Evolutionary conservation across 2,329 filamentous ascomycete genomes (phyloP).

Genomic region (Stemphylium vesicarium): DNA sequence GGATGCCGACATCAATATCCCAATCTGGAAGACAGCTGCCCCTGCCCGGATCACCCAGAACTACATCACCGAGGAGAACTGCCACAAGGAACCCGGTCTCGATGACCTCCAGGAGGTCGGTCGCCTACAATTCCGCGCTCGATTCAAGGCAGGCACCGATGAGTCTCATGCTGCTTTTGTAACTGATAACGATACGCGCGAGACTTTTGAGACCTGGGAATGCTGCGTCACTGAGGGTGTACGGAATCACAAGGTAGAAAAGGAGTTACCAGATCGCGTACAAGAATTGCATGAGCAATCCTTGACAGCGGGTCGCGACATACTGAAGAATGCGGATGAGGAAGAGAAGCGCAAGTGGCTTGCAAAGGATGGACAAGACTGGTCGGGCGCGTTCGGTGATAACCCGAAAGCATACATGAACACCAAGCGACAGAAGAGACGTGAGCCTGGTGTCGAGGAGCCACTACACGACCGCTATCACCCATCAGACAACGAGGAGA

Average conservation of each 20-base stretch:
- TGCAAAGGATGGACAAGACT: slow-evolving; percentile 79
- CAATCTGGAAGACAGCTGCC: slow-evolving; percentile 84
- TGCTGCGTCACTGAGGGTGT: slow-evolving; percentile 89
- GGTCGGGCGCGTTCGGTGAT: slow-evolving; percentile 83
- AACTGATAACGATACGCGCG: slow-evolving; percentile 83
- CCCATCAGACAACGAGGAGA: slow-evolving; percentile 52
- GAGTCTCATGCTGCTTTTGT: slow-evolving; percentile 84
- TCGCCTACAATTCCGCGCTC: slow-evolving; percentile 76
- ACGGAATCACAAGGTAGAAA: slow-evolving; percentile 70
- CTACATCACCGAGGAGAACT: slow-evolving; percentile 84
- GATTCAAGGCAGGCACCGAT: slow-evolving; percentile 90
- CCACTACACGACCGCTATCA: slow-evolving; percentile 60
- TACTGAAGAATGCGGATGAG: slow-evolving; percentile 74
- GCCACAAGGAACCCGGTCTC: slow-evolving; percentile 71
- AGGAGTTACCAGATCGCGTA: slow-evolving; percentile 74
- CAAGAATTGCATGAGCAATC: slow-evolving; percentile 82
- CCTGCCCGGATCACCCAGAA: slow-evolving; percentile 83
- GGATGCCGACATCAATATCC: slow-evolving; percentile 79
- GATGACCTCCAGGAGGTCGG: slow-evolving; percentile 80
- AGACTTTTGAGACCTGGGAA: slow-evolving; percentile 95
- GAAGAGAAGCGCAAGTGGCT: slow-evolving; percentile 81
- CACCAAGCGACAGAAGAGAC: slow-evolving; percentile 58
- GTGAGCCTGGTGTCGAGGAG: slow-evolving; percentile 62
- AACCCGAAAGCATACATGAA: slow-evolving; percentile 70
- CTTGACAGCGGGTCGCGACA: slow-evolving; percentile 77